Base-by-base conservation (phyloP, 2,329 filamentous ascomycete genomes). In the Lasiodiplodia sp. region DNA sequence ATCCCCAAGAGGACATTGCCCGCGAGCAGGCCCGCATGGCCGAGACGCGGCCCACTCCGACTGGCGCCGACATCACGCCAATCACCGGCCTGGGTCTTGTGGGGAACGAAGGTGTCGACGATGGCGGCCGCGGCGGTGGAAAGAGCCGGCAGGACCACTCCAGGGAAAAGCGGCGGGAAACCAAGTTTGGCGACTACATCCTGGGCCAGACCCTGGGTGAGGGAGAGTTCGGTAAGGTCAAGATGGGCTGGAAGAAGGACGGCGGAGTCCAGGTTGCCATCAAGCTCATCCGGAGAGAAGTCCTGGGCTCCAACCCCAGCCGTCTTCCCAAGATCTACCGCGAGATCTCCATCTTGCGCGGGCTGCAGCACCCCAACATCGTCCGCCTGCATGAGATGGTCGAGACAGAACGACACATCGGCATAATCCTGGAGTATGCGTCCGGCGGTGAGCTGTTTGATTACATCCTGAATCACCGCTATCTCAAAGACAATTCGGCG, bases 161-260 rank as follows among this genome's bases (percentile, higher is more conserved):
- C 56, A 81, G 81, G 67, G 75, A 78, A 56, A 81, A 83, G 23
- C 82, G 86, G 69, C 97, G 96, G 83, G 89, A 91, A 72, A 94
- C 91, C 52, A 94, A 93, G 72, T 98, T 99, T 78, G 95, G 95
- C 70, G 94, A 97, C 71, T 99, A 98, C 80, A 93, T 97, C 70
- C 86, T 99, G 3, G 96, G 96, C 44, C 95, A 97, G 79, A 98
- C 95, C 2, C 91, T 99, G 62, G 96, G 96, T 62, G 96, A 99
- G 83, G 96, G 96, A 71, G 96, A 99, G 81, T 99, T 99, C 78
- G 96, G 96, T 72, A 99, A 99, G 79, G 96, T 99, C 75, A 98
- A 97, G 81, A 89, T 98, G 76, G 96, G 96, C 31, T 99, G 96
- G 96, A 98, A 97, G 81, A 92, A 93, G 78, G 94, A 97, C 80